Base-by-base conservation (phyloP, 108 stramenopile genomes). In the Nitzschia sp. region DNA sequence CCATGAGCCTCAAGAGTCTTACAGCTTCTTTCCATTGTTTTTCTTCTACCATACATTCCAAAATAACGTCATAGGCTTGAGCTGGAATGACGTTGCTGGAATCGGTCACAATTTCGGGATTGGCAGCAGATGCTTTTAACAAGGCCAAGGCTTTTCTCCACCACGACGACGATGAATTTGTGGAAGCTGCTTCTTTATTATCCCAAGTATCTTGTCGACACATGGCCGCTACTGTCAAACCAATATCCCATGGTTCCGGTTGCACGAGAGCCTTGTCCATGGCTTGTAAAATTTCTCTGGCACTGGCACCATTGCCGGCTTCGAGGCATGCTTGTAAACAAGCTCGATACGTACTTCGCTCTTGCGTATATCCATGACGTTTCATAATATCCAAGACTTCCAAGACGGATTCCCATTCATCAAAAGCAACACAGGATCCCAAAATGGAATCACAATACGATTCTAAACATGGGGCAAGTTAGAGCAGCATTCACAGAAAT, bases 1-100 rank as follows among this genome's bases (percentile, higher is more conserved):
- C 79, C 84, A 85, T 79, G n/a, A 54, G 46, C 19, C 45, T 54
- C 6, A 81, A 58, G 13, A 85, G 35, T 46, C 59, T 58, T 19
- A 75, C 45, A 34, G 84, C 67, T 32, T 79, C 78, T 53, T 78
- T 70, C 84, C 84, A 85, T 13, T 69, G 33, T 35, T 34, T 30
- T 59, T 60, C 53, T 19, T 69, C 35, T 30, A 54, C 55, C 64
- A 85, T 71, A 48, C 72, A 71, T 30, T 66, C 33, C 4, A 85
- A 38, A 19, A 82, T 68, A 8, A 77, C 80, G 54, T 85, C 51
- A 57, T 85, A 85, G 13, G 74, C 84, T 18, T 74, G 70, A n/a
- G 68, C 48, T 0, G 73, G 70, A 35, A 84, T 46, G 6, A 74
- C 34, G 4, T 61, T 61, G 3, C 27, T 32, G 15, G 15, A 15